Evolutionary conservation across 495 filamentous ascomycete species (phyloP), one percentile per base, ranked within the genome.

Genomic region (Aspergillus nanangensis): DNA sequence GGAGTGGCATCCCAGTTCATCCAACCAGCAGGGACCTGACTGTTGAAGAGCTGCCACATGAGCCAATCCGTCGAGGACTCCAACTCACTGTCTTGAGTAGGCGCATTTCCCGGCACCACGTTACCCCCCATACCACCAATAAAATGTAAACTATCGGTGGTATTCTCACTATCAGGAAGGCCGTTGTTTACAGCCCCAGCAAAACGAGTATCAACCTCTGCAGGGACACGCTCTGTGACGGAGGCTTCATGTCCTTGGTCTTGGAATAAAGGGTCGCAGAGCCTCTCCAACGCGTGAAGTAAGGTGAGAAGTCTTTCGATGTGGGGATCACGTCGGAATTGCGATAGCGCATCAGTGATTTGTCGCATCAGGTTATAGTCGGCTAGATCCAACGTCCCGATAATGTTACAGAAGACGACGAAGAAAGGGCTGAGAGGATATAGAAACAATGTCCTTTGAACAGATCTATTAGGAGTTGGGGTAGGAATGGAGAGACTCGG

Each of bases 11-110:
- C 47, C 33, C 5, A 5, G 18, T 44, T 20, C n/a, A 56, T 46
- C 56, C 58, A 62, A 8, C 58, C 56, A 8, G 51, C 24, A 10
- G 62, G 57, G 20, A 62, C 15, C 37, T 65, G 50, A 34, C 59
- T 62, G 38, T 60, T 61, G 20, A 60, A 62, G 5, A 62, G 38
- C 32, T 65, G 55, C 57, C 59, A 62, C 62, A 61, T 62, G 11
- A 62, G 24, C 15, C 48, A 44, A 32, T 62, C 57, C n/a, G 49
- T 46, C 17, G 51, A 35, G 20, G 44, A 36, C 15, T 42, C 48
- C 17, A 33, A 18, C 17, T 18, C 18, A 9, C 5, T 9, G 8
- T 9, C 5, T 5, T 36, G 8, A 5, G 15, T n/a, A 5, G 33
- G 33, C 15, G 5, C 33, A 15, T 36, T 5, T 5, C 9, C 33